Conservation (phyloP, 768 basidiomycete species). For the Coprinellus micaceus region DNA sequence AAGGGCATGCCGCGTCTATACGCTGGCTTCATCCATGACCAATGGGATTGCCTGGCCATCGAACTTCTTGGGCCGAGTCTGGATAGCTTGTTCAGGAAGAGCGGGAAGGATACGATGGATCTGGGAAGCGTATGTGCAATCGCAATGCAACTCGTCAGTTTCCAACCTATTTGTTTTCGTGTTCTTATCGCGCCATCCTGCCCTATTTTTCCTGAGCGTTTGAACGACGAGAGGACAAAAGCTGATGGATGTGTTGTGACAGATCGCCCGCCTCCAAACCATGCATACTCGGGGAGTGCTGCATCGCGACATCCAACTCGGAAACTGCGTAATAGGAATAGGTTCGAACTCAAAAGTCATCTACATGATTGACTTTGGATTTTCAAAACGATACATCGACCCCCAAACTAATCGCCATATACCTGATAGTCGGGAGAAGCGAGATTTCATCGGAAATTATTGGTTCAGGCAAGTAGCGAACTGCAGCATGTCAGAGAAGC, state of each 20-base stretch:
- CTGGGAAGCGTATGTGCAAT: constrained; percentile 69
- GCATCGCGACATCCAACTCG: constrained; percentile 77
- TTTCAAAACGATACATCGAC: constrained; percentile 77
- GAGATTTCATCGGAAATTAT: constrained; percentile 81
- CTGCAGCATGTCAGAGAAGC: background rate
- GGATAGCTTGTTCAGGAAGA: constrained; percentile 55
- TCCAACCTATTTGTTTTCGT: constrained; percentile 2
- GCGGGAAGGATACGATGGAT: constrained; percentile 59
- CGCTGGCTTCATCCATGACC: constrained; percentile 52
- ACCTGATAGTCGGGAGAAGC: constrained; percentile 59
- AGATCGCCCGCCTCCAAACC: constrained; percentile 70
- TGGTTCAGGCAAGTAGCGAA: constrained; percentile 59
- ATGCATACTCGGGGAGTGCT: constrained; percentile 75
- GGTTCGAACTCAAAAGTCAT: constrained; percentile 54
- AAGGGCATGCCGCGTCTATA: constrained; percentile 73
- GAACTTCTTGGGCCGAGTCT: constrained; percentile 70
- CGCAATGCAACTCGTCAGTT: constrained; percentile 71
- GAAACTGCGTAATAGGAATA: constrained; percentile 68
- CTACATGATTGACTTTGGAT: constrained; percentile 87
- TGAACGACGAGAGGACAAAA: too few species aligned
- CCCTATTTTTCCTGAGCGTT: too few species aligned
- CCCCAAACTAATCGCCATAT: constrained; percentile 63
- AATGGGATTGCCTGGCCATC: constrained; percentile 74
- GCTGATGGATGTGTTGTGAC: constrained; percentile 11
- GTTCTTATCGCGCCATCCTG: too few species aligned